Conservation (phyloP, 768 basidiomycete species). For the Collybia nuda region DNA sequence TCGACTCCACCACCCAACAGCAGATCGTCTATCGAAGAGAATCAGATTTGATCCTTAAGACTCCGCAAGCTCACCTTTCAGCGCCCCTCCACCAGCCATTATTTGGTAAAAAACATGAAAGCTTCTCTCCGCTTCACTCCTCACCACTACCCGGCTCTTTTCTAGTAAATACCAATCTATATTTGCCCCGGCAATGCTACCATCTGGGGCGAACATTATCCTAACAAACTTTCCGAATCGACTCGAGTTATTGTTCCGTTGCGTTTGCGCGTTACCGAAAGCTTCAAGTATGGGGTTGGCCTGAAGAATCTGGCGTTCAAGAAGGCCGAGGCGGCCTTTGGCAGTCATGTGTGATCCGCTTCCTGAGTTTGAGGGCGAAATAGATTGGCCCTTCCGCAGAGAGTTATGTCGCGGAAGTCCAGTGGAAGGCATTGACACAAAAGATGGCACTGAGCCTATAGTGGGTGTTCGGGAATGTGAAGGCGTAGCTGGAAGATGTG, state of each 20-base stretch:
- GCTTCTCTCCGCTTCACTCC: slow-evolving; percentile 86
- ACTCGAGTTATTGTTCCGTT: slow-evolving; percentile 98
- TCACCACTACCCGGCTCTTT: slow-evolving; percentile 90
- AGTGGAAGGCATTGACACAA: slow-evolving; percentile 54
- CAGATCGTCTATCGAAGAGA: slow-evolving; percentile 52
- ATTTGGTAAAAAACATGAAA: slow-evolving; percentile 99
- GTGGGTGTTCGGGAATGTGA: slow-evolving; percentile 72
- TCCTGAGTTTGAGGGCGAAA: slow-evolving; percentile 45
- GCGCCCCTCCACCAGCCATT: slow-evolving; percentile 66
- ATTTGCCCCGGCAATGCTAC: slow-evolving; percentile 95
- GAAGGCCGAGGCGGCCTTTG: slow-evolving; percentile 77
- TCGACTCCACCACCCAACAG: slow-evolving; percentile 73
- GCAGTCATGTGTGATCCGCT: slow-evolving; percentile 48
- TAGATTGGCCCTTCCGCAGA: slow-evolving; percentile 52
- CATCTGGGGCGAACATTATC: slow-evolving; percentile 90
- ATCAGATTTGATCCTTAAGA: not conserved
- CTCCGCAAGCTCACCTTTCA: slow-evolving; percentile 56
- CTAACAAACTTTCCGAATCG: slow-evolving; percentile 98
- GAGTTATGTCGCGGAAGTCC: slow-evolving; percentile 72
- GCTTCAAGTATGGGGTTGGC: slow-evolving; percentile 98
- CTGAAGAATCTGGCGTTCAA: slow-evolving; percentile 95
- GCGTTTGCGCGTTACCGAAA: slow-evolving; percentile 98
- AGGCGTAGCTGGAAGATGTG: slow-evolving; percentile 50
- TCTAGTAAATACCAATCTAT: slow-evolving; percentile 99
- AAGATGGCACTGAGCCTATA: slow-evolving; percentile 47